phyloP scores from a whole-genome alignment of 805 yeast genomes.

The Kluyveromyces siamensis region DNA sequence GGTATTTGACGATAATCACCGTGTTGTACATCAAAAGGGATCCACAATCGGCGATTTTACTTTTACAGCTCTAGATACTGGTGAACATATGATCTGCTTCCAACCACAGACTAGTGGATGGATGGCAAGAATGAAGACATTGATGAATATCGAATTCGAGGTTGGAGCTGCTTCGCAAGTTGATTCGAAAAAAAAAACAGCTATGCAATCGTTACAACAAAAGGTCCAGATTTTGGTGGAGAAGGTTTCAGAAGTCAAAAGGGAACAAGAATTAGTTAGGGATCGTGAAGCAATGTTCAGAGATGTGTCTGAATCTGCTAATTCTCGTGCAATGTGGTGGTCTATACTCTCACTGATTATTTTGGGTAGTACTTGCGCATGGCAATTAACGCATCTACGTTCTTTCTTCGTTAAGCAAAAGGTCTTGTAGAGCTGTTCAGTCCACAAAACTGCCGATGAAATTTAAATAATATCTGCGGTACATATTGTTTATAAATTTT shows the following conservation, averaged over 20 bases:
- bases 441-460: neutral
- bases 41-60: constrained; percentile 60
- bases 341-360: constrained; percentile 57
- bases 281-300: constrained; percentile 69
- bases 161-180: constrained; percentile 57
- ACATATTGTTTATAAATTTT: neutral
- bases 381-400: constrained; percentile 68
- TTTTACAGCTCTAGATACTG: constrained; percentile 64
- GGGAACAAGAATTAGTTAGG: constrained; percentile 61
- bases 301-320: constrained; percentile 62
- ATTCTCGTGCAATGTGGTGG: constrained; percentile 66
- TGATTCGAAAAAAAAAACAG: constrained; percentile 58
- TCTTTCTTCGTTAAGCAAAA: constrained; percentile 74
- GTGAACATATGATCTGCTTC: constrained; percentile 72
- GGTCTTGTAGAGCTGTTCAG: constrained; percentile 20
- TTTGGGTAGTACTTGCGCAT: constrained; percentile 56
- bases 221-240: constrained; percentile 47
- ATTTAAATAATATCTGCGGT: neutral
- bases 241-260: constrained; percentile 50
- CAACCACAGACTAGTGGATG: constrained; percentile 47
- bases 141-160: constrained; percentile 55
- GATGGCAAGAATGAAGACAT: constrained; percentile 49
- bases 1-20: constrained; percentile 68
- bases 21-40: constrained; percentile 64
- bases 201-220: constrained; percentile 46